A percentile compares a stretch with the other conserved stretches of the same genome.
phyloP scores from a whole-genome alignment of 2,329 filamentous ascomycete species.

The Cordyceps cateniannulata region DNA sequence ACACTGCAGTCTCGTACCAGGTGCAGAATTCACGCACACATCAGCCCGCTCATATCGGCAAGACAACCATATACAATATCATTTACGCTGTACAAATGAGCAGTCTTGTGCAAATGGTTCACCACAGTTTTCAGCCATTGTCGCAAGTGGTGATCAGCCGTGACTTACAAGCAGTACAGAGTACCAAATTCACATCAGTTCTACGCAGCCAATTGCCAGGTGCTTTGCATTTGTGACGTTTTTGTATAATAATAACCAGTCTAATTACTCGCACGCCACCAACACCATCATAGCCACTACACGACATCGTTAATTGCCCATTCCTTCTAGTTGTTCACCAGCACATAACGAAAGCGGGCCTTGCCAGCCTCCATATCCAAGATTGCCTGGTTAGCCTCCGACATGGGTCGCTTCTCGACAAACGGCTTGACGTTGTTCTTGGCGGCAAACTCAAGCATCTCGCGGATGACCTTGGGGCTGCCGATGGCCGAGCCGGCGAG shows the following conservation, averaged over 20 bases:
- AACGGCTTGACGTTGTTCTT: slow-evolving; percentile 48
- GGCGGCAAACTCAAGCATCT: slow-evolving; percentile 50
- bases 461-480: slow-evolving; percentile 39
- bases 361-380: slow-evolving; percentile 48
- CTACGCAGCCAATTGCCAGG: too few relatives aligned
- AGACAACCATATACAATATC: too few relatives aligned
- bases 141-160: too few relatives aligned
- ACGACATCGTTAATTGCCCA: not conserved
- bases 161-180: too few relatives aligned
- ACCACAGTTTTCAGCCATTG: too few relatives aligned
- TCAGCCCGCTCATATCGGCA: too few relatives aligned
- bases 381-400: slow-evolving; percentile 44
- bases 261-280: not conserved
- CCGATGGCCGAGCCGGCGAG: slow-evolving; percentile 39
- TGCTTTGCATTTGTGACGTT: not conserved
- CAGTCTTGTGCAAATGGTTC: too few relatives aligned
- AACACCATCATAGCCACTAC: not conserved
- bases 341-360: slow-evolving; percentile 36
- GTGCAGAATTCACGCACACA: too few relatives aligned
- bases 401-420: slow-evolving; percentile 45
- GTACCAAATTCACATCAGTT: too few relatives aligned
- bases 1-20: too few relatives aligned
- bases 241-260: not conserved
- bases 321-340: slow-evolving; percentile 25
- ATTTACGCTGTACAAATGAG: too few relatives aligned